Conservation (phyloP, 495 filamentous ascomycete genomes). For the Neurospora sp. region DNA sequence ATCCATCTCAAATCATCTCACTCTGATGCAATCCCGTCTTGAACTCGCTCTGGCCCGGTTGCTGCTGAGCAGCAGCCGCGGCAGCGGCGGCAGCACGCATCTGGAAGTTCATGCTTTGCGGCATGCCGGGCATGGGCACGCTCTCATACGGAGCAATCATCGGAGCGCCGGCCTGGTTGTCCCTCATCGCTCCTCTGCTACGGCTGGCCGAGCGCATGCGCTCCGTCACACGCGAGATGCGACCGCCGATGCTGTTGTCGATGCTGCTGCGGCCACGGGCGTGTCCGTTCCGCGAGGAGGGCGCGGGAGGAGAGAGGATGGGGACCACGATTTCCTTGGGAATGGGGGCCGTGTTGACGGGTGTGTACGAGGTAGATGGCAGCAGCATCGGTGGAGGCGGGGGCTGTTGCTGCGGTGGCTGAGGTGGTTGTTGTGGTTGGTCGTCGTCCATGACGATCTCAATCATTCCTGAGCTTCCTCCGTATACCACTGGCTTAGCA, state of each 20-base stretch:
- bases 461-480: slow-evolving; percentile 51
- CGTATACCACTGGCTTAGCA: slow-evolving; percentile 24
- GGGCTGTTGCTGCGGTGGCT: background rate
- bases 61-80: slow-evolving; percentile 12
- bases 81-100: slow-evolving; percentile 13
- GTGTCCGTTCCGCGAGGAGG: slow-evolving; percentile 41
- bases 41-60: slow-evolving; percentile 24
- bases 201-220: slow-evolving; percentile 61
- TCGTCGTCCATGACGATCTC: slow-evolving; percentile 67
- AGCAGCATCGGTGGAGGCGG: slow-evolving; percentile 12
- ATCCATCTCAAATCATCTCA: slow-evolving; percentile 33
- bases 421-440: slow-evolving; percentile 16
- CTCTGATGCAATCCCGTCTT: slow-evolving; percentile 34
- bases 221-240: slow-evolving; percentile 55
- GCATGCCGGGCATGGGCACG: slow-evolving; percentile 28
- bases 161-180: slow-evolving; percentile 28
- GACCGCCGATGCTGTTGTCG: slow-evolving; percentile 45
- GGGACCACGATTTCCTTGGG: slow-evolving; percentile 10
- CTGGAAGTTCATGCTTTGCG: slow-evolving; percentile 3
- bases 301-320: slow-evolving; percentile 23
- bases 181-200: slow-evolving; percentile 11
- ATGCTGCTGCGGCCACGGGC: slow-evolving; percentile 55
- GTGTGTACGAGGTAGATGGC: slow-evolving; percentile 2
- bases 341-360: slow-evolving; percentile 11
- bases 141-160: slow-evolving; percentile 47